Base-by-base conservation (phyloP, 495 filamentous ascomycete genomes). In the Xylaria longipes region DNA sequence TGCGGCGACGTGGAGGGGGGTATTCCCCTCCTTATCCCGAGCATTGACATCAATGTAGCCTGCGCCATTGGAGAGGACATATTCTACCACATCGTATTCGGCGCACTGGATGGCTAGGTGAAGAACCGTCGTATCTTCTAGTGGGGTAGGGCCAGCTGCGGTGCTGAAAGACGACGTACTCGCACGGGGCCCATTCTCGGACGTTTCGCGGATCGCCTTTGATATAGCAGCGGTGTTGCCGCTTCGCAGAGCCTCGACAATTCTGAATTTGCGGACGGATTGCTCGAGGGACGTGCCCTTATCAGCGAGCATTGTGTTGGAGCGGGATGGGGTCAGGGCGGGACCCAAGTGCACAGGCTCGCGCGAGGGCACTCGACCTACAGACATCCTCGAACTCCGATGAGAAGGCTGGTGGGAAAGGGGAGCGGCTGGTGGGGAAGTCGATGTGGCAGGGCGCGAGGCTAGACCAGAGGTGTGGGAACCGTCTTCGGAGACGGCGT, bases 101-200 rank as follows among this genome's bases (percentile, higher is more conserved):
- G 97, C 97, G 76, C 96, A 99, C 79, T 98, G 96, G n/a, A 98
- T 93, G 33, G 96, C 95, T 64, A 99, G 84, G 80, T 98, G 97
- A 20, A 99, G 86, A 50, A 97, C 90, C 0, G 93, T 94, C 2
- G 94, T 96, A 48, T 95, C 94, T 52, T 94, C 92, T 22, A 95
- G 71, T 11, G 83, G 80, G 5, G 81, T 81, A 29, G 81, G 78
- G 39, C 39, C 39, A 15, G 76, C 78, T 20, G 77, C 82, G 20
- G 83, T 80, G 39, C 85, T 81, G 67, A 88, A 83, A 33, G 89
- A 86, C 39, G 88, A 87, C 22, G 79, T 87, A 78, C 87, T 89
- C 68, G 84, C 79, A 57, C 86, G 84, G 29, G 81, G 81, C 4
- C 81, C 82, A 25, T 75, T 78, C 63, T 86, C 87, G 46, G 82